phyloP scores from a whole-genome alignment of 2,329 filamentous ascomycete species.

The Claviceps pusilla region DNA sequence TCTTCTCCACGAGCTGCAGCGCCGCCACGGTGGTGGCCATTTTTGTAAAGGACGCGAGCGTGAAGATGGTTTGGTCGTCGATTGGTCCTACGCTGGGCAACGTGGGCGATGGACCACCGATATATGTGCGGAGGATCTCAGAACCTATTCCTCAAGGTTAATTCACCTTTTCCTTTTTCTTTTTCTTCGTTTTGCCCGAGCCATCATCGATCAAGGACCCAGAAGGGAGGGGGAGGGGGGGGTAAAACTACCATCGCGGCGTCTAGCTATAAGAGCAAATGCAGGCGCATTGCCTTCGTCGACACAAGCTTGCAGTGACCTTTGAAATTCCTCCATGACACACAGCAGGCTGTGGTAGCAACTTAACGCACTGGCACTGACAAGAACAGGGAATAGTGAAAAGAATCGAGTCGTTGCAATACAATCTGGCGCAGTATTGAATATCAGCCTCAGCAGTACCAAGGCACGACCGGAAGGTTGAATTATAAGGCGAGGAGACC shows the following conservation, averaged over 20 bases:
- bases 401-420: no score
- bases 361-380: no score
- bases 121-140: not conserved
- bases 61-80: not conserved
- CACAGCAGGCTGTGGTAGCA: not conserved
- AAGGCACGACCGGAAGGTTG: no score
- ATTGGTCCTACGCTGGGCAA: not conserved
- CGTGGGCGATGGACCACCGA: not conserved
- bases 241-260: not conserved
- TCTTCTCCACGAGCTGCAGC: slow-evolving; percentile 38
- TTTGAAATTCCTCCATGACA: not conserved
- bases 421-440: no score
- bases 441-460: no score
- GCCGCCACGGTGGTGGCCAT: slow-evolving; percentile 36
- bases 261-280: not conserved
- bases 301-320: not conserved
- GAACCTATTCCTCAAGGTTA: not conserved
- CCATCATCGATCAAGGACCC: not conserved
- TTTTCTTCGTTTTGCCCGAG: not conserved
- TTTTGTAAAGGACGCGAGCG: slow-evolving; percentile 24
- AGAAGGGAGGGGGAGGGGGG: not conserved
- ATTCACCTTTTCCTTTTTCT: not conserved
- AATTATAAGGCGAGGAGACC: no score
- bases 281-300: not conserved
- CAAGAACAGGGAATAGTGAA: no score